Conservation (phyloP, 192 early-diverging fungal species). For the Rhizophagus clarus region DNA sequence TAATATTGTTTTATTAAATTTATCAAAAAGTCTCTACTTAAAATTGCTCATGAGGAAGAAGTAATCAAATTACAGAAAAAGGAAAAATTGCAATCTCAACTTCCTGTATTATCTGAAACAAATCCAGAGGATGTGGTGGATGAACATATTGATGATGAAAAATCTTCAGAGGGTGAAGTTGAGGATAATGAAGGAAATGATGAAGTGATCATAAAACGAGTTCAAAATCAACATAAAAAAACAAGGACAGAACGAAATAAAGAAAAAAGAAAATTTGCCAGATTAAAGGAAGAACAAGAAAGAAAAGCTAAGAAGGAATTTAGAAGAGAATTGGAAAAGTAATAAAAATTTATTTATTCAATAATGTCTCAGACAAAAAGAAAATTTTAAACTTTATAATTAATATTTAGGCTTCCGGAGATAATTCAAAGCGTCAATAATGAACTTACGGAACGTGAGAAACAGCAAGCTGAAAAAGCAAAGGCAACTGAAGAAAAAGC, state of each 20-base stretch:
- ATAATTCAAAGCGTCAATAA: slow-evolving; percentile 50
- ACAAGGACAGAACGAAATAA: slow-evolving; percentile 33
- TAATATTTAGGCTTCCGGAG: slow-evolving; percentile 47
- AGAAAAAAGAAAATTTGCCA: slow-evolving; percentile 30
- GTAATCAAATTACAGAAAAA: slow-evolving; percentile 41
- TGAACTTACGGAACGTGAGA: slow-evolving; percentile 40
- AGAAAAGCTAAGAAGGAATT: slow-evolving; percentile 32
- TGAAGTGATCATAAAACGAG: neutral
- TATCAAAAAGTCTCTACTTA: slow-evolving; percentile 47
- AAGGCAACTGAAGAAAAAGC: slow-evolving; percentile 40
- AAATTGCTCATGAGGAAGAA: slow-evolving; percentile 62
- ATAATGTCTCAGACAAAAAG: neutral
- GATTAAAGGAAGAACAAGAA: slow-evolving; percentile 18
- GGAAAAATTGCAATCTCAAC: slow-evolving; percentile 43
- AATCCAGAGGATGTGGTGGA: slow-evolving; percentile 33
- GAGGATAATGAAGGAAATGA: slow-evolving; percentile 33
- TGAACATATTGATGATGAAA: slow-evolving; percentile 39
- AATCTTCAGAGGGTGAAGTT: slow-evolving; percentile 36
- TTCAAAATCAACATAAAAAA: slow-evolving; percentile 9
- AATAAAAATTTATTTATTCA: neutral
- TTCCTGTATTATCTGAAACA: slow-evolving; percentile 47
- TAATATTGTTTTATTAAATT: neutral
- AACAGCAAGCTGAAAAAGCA: slow-evolving; percentile 33
- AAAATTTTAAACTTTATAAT: slow-evolving; percentile 3
- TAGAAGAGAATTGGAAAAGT: slow-evolving; percentile 21